Conservation (phyloP, 1,139 yeast genomes). For the Pichia norvegensis region DNA sequence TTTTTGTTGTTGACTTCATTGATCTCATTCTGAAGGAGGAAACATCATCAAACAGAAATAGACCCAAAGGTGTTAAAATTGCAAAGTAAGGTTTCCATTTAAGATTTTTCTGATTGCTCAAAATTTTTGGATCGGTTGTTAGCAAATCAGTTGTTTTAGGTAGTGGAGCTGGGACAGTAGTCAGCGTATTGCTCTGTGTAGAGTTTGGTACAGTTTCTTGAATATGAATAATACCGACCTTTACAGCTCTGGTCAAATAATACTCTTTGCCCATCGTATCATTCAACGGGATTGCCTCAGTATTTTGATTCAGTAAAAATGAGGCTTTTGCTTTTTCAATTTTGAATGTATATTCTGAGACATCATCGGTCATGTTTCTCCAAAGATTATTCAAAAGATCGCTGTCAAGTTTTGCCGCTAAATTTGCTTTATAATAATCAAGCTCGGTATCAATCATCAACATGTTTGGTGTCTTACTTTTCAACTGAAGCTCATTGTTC, state of each 20-base stretch:
- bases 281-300: slow-evolving; percentile 15
- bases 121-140: background rate
- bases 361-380: slow-evolving; percentile 12
- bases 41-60: slow-evolving; percentile 34
- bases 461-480: slow-evolving; percentile 6
- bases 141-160: slow-evolving; percentile 5
- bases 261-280: slow-evolving; percentile 16
- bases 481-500: background rate
- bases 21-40: slow-evolving; percentile 25
- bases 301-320: slow-evolving; percentile 16
- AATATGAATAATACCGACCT: slow-evolving; percentile 26
- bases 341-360: slow-evolving; percentile 21
- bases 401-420: slow-evolving; percentile 15
- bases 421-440: slow-evolving; percentile 1
- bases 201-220: slow-evolving; percentile 26
- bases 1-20: slow-evolving; percentile 9
- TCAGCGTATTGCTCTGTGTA: slow-evolving; percentile 11
- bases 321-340: slow-evolving; percentile 20
- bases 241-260: slow-evolving; percentile 24
- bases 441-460: slow-evolving; percentile 17
- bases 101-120: slow-evolving; percentile 10
- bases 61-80: slow-evolving; percentile 38
- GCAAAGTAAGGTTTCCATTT: slow-evolving; percentile 38
- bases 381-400: slow-evolving; percentile 13
- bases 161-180: slow-evolving; percentile 1